Evolutionary conservation across 2,329 filamentous ascomycete species (phyloP).

Genomic region (Aspergillus sp.): DNA sequence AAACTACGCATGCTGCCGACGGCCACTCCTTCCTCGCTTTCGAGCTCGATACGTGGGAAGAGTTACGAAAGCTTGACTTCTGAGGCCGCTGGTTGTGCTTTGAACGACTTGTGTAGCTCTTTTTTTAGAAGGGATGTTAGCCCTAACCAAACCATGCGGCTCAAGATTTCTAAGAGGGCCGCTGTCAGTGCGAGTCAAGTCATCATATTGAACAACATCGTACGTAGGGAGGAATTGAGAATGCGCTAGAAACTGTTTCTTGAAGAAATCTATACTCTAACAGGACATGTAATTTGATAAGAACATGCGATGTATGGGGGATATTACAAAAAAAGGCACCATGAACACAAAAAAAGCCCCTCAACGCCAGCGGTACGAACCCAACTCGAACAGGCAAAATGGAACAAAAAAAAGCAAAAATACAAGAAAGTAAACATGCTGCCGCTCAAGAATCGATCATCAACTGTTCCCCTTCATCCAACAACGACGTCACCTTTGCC

Average conservation of each 20-base stretch:
- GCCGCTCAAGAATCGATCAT: slow-evolving; percentile 65
- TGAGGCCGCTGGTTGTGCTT: too few species aligned
- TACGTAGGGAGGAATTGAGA: background rate
- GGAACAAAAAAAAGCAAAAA: slow-evolving; percentile 7
- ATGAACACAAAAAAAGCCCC: background rate
- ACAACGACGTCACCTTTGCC: slow-evolving; percentile 79
- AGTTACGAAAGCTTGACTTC: too few species aligned
- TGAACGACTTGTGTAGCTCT: too few species aligned
- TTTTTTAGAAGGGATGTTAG: background rate
- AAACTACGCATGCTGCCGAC: background rate
- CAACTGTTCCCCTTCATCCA: slow-evolving; percentile 93
- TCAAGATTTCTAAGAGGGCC: too few species aligned
- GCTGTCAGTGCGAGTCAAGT: too few species aligned
- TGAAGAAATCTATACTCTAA: background rate
- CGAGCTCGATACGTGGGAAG: too few species aligned
- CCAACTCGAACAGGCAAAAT: slow-evolving; percentile 4
- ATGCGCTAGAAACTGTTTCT: background rate
- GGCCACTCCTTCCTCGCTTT: background rate
- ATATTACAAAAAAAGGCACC: background rate
- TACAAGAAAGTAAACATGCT: background rate
- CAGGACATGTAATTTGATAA: background rate
- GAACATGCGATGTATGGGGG: background rate
- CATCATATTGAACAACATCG: background rate
- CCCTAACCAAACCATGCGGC: background rate
- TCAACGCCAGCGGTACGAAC: background rate